These are phyloP conservation scores for Penicillium sp. DNA, from an alignment of 2,329 filamentous ascomycete species.

Conservation along the genomic window DNA sequence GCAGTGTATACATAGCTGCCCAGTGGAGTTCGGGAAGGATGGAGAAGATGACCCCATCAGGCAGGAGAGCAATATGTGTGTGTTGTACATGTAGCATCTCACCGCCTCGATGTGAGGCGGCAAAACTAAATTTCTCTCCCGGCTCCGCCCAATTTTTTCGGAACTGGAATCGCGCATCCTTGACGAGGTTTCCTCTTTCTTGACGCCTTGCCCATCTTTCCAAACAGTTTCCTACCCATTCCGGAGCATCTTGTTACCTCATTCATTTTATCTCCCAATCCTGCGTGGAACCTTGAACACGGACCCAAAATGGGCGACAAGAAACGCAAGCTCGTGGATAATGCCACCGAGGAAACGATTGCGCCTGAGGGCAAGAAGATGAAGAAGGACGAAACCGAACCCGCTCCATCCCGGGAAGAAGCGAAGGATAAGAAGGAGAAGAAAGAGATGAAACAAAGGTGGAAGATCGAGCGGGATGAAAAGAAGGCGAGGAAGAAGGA, in stretches of 20 bases:
- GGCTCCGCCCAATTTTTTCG: constrained; percentile 29
- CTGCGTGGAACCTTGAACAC: too few relatives aligned
- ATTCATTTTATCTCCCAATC: background rate
- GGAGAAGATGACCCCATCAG: too few relatives aligned
- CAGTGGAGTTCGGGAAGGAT: too few relatives aligned
- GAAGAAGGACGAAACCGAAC: constrained; percentile 34
- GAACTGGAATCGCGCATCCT: too few relatives aligned
- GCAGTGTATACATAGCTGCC: too few relatives aligned
- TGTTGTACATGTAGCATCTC: too few relatives aligned
- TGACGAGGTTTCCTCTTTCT: too few relatives aligned
- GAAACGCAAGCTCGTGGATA: constrained; percentile 41
- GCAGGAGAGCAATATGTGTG: constrained; percentile 2
- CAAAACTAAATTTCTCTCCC: constrained; percentile 28
- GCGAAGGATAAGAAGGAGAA: constrained; percentile 33
- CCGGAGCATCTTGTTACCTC: too few relatives aligned
- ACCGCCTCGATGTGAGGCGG: constrained; percentile 31
- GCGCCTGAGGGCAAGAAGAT: constrained; percentile 35
- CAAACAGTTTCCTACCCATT: too few relatives aligned
- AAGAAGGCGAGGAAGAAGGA: constrained; percentile 13
- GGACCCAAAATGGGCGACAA: constrained; percentile 37
- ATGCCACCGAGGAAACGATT: constrained; percentile 23
- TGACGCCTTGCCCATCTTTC: background rate
- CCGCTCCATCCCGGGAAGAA: too few relatives aligned
- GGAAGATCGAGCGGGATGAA: constrained; percentile 25
- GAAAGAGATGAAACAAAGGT: constrained; percentile 26